Percentiles rank a stretch among this genome's conserved stretches.
phyloP scores from a whole-genome alignment of 1,284 basidiomycete genomes.

The Cystobasidium pallidum region DNA sequence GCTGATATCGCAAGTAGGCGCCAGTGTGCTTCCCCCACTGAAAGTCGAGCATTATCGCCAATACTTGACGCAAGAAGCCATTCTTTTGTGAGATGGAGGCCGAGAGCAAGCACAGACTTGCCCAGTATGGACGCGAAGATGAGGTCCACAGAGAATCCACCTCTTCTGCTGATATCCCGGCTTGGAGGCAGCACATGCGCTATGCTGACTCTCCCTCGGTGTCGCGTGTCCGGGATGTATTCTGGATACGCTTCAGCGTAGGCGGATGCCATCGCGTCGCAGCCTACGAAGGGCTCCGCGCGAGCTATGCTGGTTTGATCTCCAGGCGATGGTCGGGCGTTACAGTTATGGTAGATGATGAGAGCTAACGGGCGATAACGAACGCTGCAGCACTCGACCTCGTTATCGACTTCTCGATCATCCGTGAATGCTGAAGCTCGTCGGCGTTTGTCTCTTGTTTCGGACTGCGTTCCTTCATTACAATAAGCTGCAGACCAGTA shows the following conservation, averaged over 20 bases:
- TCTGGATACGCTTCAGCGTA: slow-evolving; percentile 41
- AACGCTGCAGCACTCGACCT: too few species aligned
- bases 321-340: background rate
- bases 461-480: too few species aligned
- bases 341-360: background rate
- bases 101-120: slow-evolving; percentile 50
- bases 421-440: too few species aligned
- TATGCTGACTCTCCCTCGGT: slow-evolving; percentile 37
- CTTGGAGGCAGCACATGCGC: slow-evolving; percentile 42
- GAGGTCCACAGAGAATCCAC: slow-evolving; percentile 48
- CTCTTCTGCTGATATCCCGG: slow-evolving; percentile 37
- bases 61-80: slow-evolving; percentile 49
- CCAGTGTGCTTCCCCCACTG: slow-evolving; percentile 42
- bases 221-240: slow-evolving; percentile 40
- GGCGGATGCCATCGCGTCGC: slow-evolving; percentile 3
- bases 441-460: too few species aligned
- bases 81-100: slow-evolving; percentile 49
- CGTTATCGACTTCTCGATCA: slow-evolving; percentile 9
- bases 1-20: slow-evolving; percentile 42
- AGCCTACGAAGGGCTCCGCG: too few species aligned
- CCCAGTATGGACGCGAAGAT: slow-evolving; percentile 48
- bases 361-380: too few species aligned
- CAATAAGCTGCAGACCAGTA: too few species aligned
- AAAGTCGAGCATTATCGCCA: slow-evolving; percentile 17
- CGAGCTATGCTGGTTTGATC: too few species aligned